A percentile compares a stretch with the other conserved stretches of the same genome.
Evolutionary conservation across 2,329 filamentous ascomycete species (phyloP).

Genomic region (Penicillium sp.): DNA sequence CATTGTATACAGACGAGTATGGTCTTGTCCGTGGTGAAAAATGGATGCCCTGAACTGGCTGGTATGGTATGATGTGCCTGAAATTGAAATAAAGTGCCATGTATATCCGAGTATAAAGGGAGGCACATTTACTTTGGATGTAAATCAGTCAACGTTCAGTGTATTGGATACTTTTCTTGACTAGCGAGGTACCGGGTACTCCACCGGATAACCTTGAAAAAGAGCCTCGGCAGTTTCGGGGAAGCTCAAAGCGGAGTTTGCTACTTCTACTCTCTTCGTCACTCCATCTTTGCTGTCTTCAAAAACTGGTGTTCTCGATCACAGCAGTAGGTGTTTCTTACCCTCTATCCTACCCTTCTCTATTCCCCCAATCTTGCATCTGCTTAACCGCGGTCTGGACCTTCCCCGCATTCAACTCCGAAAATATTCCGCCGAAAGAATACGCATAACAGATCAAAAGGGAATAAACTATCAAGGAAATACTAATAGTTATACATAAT

Average conservation of each 20-base stretch:
- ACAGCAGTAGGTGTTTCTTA: slow-evolving; percentile 13
- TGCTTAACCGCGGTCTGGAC: slow-evolving; percentile 2
- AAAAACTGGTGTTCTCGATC: not conserved
- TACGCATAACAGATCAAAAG: not conserved
- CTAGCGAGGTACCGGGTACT: slow-evolving; percentile 11
- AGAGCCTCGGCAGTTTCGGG: slow-evolving; percentile 24
- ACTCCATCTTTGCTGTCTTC: slow-evolving; percentile 1
- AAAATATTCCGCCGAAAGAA: slow-evolving; percentile 1
- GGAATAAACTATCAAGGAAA: not conserved
- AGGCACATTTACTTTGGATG: not conserved
- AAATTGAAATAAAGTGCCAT: no score
- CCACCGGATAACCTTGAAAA: slow-evolving; percentile 12
- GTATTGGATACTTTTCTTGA: slow-evolving; percentile 6
- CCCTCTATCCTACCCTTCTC: not conserved
- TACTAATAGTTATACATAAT: not conserved
- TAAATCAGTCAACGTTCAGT: not conserved
- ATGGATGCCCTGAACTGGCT: no score
- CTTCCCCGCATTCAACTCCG: slow-evolving; percentile 21
- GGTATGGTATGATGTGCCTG: no score
- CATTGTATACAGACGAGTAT: no score
- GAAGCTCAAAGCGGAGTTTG: slow-evolving; percentile 18
- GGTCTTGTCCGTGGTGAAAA: no score
- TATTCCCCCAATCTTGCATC: not conserved
- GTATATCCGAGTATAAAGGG: no score
- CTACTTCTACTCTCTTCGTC: slow-evolving; percentile 8